Evolutionary conservation across 805 yeast genomes (phyloP).

Genomic region (Candida taoyuanica): DNA sequence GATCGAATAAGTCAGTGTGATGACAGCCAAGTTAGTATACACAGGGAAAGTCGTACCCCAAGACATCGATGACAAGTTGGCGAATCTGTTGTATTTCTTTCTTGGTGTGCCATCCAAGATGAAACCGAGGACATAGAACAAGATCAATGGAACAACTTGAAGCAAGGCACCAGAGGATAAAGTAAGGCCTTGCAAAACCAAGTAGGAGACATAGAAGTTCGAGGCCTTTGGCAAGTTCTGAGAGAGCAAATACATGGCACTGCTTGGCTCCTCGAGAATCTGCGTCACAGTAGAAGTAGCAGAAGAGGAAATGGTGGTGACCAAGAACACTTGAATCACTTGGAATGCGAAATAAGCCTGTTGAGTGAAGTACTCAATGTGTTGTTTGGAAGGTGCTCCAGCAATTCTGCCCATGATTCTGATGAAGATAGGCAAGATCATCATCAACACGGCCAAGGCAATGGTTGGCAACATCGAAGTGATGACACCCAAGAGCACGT

Average conservation of each 20-base stretch:
- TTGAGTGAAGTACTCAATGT: constrained; percentile 61
- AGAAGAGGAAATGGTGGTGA: constrained; percentile 67
- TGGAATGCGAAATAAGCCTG: constrained; percentile 65
- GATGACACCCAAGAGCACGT: constrained; percentile 50
- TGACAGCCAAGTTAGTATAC: constrained; percentile 66
- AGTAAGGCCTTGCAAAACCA: constrained; percentile 64
- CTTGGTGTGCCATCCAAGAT: constrained; percentile 61
- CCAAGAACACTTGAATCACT: constrained; percentile 65
- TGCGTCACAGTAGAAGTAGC: constrained; percentile 64
- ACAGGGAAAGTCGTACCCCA: constrained; percentile 84
- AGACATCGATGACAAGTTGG: constrained; percentile 43
- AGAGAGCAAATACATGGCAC: constrained; percentile 57
- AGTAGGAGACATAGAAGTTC: constrained; percentile 65
- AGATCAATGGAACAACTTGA: constrained; percentile 54
- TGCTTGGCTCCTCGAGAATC: constrained; percentile 53
- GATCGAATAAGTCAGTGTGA: constrained; percentile 60
- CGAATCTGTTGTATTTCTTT: constrained; percentile 60
- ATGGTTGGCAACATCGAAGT: constrained; percentile 69
- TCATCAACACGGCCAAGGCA: constrained; percentile 61
- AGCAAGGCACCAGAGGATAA: constrained; percentile 60
- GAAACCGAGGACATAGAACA: constrained; percentile 54
- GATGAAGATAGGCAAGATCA: constrained; percentile 59
- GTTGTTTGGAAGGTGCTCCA: constrained; percentile 54
- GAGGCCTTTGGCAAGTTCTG: constrained; percentile 67
- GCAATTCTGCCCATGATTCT: constrained; percentile 56